A percentile compares a stretch with the other conserved stretches of the same genome.
These are phyloP conservation scores for Bromus sterilis DNA, from an alignment of 176 grass and related monocot genomes.

Conservation along the genomic window DNA sequence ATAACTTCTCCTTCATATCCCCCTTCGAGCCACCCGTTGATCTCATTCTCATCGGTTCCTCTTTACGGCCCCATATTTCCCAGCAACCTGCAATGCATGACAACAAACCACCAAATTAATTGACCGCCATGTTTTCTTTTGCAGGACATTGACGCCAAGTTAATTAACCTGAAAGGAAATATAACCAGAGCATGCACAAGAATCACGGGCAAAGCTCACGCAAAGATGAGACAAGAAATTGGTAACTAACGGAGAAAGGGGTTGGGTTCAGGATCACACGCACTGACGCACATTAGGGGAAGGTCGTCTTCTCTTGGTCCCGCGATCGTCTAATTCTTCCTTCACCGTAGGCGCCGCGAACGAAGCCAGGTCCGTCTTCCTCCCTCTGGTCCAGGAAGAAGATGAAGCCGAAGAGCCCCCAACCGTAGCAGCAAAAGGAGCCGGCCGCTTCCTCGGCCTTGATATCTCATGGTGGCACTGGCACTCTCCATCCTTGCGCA, in stretches of 20 bases:
- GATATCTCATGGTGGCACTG: background rate
- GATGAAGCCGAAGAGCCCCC: constrained; percentile 19
- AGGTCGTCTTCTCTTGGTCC: constrained; percentile 33
- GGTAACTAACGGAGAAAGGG: background rate
- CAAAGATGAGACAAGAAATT: background rate
- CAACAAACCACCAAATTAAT: background rate
- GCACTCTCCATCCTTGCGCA: constrained; percentile 41
- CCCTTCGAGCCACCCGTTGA: background rate
- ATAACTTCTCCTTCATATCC: too few relatives aligned
- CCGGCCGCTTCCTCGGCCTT: constrained; percentile 55
- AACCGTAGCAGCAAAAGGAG: background rate
- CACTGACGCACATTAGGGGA: constrained; percentile 47
- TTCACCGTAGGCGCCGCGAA: constrained; percentile 24
- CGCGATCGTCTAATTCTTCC: background rate
- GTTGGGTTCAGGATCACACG: background rate
- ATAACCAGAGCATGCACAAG: background rate
- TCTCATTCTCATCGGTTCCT: constrained; percentile 18
- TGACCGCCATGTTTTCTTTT: too few relatives aligned
- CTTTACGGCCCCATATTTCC: constrained; percentile 68
- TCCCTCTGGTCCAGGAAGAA: constrained; percentile 29
- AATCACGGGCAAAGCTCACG: background rate
- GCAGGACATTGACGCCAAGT: too few relatives aligned
- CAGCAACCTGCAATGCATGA: constrained; percentile 38
- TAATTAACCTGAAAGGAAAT: too few relatives aligned
- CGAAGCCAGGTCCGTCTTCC: constrained; percentile 53